phyloP scores from a whole-genome alignment of 176 grass and related monocot species.

The Puccinellia tenuiflora region DNA sequence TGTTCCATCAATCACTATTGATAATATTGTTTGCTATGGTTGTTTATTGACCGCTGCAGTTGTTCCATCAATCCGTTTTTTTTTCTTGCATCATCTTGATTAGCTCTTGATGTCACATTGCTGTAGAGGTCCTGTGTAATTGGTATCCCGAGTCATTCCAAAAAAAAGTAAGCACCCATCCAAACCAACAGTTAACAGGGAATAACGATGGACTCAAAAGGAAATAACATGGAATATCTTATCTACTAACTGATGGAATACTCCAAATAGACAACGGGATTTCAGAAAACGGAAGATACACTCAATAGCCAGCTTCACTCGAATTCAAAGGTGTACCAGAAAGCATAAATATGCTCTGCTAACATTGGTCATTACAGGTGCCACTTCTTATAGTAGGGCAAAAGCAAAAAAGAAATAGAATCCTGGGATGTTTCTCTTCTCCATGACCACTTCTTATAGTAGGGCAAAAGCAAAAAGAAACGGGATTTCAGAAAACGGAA shows the following conservation, averaged over 20 bases:
- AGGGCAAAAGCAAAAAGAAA: too few relatives aligned
- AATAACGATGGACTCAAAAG: background rate
- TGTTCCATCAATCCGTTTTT: too few relatives aligned
- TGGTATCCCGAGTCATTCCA: too few relatives aligned
- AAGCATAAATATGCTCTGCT: background rate
- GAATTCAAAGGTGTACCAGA: constrained; percentile 5
- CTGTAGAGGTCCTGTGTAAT: too few relatives aligned
- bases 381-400: constrained; percentile 15
- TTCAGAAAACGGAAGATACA: background rate
- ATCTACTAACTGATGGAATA: background rate
- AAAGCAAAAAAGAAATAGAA: background rate
- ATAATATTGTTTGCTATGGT: too few relatives aligned
- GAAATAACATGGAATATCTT: background rate
- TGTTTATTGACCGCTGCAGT: too few relatives aligned
- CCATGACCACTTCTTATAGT: too few relatives aligned
- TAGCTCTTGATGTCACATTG: too few relatives aligned
- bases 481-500: background rate
- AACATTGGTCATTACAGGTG: constrained; percentile 4
- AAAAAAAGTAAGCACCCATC: background rate
- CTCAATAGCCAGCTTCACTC: background rate
- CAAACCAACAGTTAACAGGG: background rate
- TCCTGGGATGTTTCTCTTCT: background rate
- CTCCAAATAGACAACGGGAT: background rate
- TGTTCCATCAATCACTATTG: too few relatives aligned
- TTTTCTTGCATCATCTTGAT: too few relatives aligned